These are phyloP conservation scores for Lomentospora prolificans DNA, from an alignment of 2,329 filamentous ascomycete genomes.

Conservation along the genomic window DNA sequence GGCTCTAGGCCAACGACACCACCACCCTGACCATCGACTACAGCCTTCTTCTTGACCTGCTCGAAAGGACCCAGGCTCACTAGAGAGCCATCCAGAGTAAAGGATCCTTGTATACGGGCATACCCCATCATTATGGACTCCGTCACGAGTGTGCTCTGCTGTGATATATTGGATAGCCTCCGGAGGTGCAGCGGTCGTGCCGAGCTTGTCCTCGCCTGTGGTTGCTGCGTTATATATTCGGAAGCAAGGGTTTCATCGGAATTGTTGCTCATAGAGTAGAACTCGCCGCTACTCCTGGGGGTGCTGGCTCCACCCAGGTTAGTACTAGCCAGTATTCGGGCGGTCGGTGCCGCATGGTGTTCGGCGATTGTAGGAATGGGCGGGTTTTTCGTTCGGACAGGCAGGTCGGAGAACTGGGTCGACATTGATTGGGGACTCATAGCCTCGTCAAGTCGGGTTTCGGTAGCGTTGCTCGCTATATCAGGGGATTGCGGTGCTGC, in stretches of 20 bases:
- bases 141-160: conserved; percentile 38
- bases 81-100: conserved; percentile 82
- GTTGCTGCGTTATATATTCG: conserved; percentile 61
- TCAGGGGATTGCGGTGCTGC: conserved; percentile 31
- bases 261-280: conserved; percentile 90
- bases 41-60: conserved; percentile 88
- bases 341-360: conserved; percentile 36
- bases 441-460: conserved; percentile 25
- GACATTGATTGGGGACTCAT: conserved; percentile 25
- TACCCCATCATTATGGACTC: conserved; percentile 97
- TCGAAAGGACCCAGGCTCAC: conserved; percentile 87
- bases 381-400: conserved; percentile 31
- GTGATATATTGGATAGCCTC: conserved; percentile 33
- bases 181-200: conserved; percentile 34
- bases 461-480: conserved; percentile 17
- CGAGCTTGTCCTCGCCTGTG: conserved; percentile 13
- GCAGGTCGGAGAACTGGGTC: conserved; percentile 25
- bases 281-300: conserved; percentile 84
- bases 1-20: conserved; percentile 76
- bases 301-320: conserved; percentile 58
- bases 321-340: conserved; percentile 65
- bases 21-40: conserved; percentile 76
- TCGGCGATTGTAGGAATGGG: conserved; percentile 45
- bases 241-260: conserved; percentile 89
- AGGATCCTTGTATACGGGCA: conserved; percentile 85